Evolutionary conservation across 2,329 filamentous ascomycete species (phyloP), one percentile per base, ranked within the genome.

Genomic region (Tothia fuscella): DNA sequence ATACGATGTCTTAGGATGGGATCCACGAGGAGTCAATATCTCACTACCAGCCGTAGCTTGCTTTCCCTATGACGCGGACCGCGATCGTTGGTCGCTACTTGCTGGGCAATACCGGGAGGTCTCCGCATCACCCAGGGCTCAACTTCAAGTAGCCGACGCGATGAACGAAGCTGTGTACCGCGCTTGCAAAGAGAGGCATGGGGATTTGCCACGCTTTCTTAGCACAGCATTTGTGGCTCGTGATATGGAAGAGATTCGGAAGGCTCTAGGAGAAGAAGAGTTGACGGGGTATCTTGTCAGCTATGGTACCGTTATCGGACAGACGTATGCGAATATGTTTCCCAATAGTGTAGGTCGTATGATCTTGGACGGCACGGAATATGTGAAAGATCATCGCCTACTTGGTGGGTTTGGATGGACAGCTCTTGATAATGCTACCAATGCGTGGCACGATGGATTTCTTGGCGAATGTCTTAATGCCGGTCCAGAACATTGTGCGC

Each of bases 271-370:
- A 3, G 38, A 40, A 14, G 25, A 31, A 6, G 38, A 40, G 28
- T n/a, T 38, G 21, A 38, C 35, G n/a, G 35, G 35, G 13, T 38
- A 25, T 38, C 25, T 38, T 2, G 21, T 38, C 4, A 38, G 35
- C 25, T 72, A 72, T 44, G 70, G 70, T 14, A 72, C 68, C 0
- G 66, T 64, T 3, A 71, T 72, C 34, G 70, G 66, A 0, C 68
- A 72, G 51, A 70, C 65, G 0, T 72, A 68, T 41, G 67, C 65
- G 20, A 63, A 61, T 44, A 66, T 72, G 63, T 72, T 71, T 30
- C 68, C 69, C 1, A 49, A 60, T 16, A 63, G 61, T 32, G 66
- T 69, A 0, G 69, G 68, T 0, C 60, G 68, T 4, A 49, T 72
- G 34, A 64, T 72, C 10, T 53, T 72, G 0, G 68, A 72, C 43